These are phyloP conservation scores for Myxozyma monticola DNA, from an alignment of 805 yeast genomes.

Conservation along the genomic window DNA sequence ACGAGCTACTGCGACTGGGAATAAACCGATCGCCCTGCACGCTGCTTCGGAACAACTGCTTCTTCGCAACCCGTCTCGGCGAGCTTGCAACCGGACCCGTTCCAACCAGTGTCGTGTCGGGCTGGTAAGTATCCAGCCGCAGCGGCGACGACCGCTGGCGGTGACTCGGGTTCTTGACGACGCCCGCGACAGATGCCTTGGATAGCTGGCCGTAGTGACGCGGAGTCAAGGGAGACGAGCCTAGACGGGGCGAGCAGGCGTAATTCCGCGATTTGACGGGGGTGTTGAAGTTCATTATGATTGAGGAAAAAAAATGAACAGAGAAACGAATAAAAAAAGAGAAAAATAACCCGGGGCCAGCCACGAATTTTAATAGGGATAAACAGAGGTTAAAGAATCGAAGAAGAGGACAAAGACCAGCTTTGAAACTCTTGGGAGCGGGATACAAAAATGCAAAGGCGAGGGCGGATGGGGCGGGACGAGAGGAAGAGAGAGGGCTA, in stretches of 20 bases:
- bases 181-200: slow-evolving; percentile 4
- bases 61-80: slow-evolving; percentile 32
- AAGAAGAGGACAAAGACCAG: slow-evolving; percentile 25
- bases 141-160: slow-evolving; percentile 44
- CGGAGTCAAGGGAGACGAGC: slow-evolving; percentile 24
- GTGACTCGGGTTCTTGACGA: slow-evolving; percentile 22
- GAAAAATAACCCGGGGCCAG: slow-evolving; percentile 18
- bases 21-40: slow-evolving; percentile 56
- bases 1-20: slow-evolving; percentile 55
- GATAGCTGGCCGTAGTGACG: slow-evolving; percentile 20
- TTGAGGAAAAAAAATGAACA: background rate
- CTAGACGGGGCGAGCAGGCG: slow-evolving; percentile 33
- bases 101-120: slow-evolving; percentile 43
- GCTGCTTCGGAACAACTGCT: slow-evolving; percentile 32
- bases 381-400: slow-evolving; percentile 15
- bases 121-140: slow-evolving; percentile 47
- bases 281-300: slow-evolving; percentile 29
- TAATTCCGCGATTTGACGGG: slow-evolving; percentile 31
- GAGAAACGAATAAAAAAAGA: background rate
- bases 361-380: slow-evolving; percentile 3
- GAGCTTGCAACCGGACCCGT: slow-evolving; percentile 35
- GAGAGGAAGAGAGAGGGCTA: background rate
- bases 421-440: slow-evolving; percentile 13
- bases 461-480: background rate
- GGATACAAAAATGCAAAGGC: background rate